These are phyloP conservation scores for Lippia alba DNA, from an alignment of 305 asterid species.

Conservation along the genomic window DNA sequence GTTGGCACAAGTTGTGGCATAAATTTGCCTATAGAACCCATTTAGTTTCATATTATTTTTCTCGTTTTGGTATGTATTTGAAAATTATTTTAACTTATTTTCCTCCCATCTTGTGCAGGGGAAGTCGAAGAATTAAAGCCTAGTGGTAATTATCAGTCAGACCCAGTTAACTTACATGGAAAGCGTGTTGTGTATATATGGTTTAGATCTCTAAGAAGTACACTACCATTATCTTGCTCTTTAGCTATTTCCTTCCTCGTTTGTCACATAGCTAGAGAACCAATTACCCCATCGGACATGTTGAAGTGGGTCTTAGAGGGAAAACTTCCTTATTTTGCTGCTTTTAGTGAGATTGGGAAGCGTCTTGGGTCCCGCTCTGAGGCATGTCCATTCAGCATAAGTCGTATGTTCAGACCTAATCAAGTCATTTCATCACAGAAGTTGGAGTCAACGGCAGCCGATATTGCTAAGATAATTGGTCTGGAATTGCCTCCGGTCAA, in stretches of 20 bases:
- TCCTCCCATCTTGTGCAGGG: constrained; percentile 45
- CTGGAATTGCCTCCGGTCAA: constrained; percentile 79
- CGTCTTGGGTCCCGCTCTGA: constrained; percentile 58
- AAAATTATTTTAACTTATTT: constrained; percentile 1
- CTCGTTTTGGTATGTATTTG: not conserved
- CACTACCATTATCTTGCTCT: constrained; percentile 60
- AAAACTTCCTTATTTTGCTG: constrained; percentile 81
- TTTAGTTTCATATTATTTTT: not conserved
- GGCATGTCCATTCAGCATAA: constrained; percentile 64
- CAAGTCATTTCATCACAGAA: constrained; percentile 58
- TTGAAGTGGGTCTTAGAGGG: constrained; percentile 82
- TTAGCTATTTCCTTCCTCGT: constrained; percentile 74
- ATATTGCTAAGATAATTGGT: constrained; percentile 60
- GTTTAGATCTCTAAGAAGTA: constrained; percentile 57
- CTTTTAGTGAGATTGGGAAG: constrained; percentile 65
- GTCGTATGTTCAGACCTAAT: constrained; percentile 74
- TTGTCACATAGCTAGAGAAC: constrained; percentile 82
- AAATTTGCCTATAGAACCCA: not conserved
- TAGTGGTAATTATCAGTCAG: constrained; percentile 39
- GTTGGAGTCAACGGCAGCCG: constrained; percentile 73
- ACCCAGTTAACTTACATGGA: constrained; percentile 69
- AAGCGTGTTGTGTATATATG: constrained; percentile 65
- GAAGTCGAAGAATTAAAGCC: constrained; percentile 47
- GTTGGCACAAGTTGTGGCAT: not conserved
- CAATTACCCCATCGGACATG: constrained; percentile 72